Base-by-base conservation (phyloP, 2,329 filamentous ascomycete species). In the Scedosporium dehoogii region DNA sequence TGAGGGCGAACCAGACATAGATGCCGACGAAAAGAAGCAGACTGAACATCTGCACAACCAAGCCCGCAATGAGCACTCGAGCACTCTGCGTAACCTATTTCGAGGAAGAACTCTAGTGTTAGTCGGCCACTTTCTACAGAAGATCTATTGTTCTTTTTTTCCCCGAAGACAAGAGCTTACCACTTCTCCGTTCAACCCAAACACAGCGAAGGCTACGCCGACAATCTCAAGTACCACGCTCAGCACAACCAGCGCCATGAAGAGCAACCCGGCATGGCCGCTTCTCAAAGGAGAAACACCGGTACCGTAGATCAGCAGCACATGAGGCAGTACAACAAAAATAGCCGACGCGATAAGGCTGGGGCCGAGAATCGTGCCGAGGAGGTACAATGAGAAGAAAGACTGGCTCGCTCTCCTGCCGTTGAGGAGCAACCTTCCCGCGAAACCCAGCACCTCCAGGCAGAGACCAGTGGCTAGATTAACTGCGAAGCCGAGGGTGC, bases 331-430 rank as follows among this genome's bases (percentile, higher is more conserved):
- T 6, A 78, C 67, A 23, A 75, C 69, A 61, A 78, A 81, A 29
- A 81, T 69, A 27, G 79, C 75, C 10, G 73, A 71, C 10, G 74
- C 74, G 64, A 81, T 74, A 46, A 80, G 70, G 2, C 75, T 77
- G 16, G 80, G 78, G 1, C 79, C 81, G 42, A 80, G 68, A 21
- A 78, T 70, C 1, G 78, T 80, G 18, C 80, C 80, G 12, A 80
- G 65, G 38, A 82, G 68, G 62, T 73, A 80, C 4, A 83, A 65
- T 10, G 74, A 69, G 64, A 81, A 80, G 63, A 70, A 74, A 3
- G 69, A 68, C 58, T 71, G 70, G 63, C 69, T 74, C 46, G 70
- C 69, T 7, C 68, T 67, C 29, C 72, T 66, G 6, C 66, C 69
- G 51, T 72, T 71, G 12, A 81, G 72, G 33, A 81, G 67, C 6